Conservation (phyloP, 2,329 filamentous ascomycete species). For the Colletotrichum cordylinicola region DNA sequence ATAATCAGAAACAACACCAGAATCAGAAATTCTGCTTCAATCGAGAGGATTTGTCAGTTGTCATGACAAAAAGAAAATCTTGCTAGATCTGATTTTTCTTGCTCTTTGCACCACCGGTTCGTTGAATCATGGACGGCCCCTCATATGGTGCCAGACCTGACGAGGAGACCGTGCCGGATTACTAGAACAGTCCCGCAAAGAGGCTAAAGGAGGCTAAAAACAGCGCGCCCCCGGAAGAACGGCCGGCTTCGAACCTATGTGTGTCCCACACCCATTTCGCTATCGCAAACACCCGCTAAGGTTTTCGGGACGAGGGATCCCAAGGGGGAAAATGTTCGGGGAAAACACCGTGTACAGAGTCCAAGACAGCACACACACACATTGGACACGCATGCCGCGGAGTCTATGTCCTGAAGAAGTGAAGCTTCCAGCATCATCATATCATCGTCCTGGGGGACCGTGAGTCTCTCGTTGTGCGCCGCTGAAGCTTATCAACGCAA, state of each 20-base stretch:
- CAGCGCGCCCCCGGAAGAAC: not conserved
- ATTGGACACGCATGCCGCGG: not conserved
- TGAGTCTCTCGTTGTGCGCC: not conserved
- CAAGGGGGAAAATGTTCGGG: not conserved
- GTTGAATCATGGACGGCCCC: not conserved
- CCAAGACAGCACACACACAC: not conserved
- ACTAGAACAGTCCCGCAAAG: not conserved
- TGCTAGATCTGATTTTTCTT: not conserved
- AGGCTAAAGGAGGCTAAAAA: not conserved
- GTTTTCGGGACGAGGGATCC: not conserved
- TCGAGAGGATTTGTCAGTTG: not conserved
- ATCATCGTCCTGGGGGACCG: not conserved
- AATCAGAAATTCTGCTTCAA: not conserved
- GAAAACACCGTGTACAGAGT: not conserved
- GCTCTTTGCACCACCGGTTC: not conserved
- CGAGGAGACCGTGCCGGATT: not conserved
- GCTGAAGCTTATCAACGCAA: not conserved
- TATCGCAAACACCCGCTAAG: not conserved
- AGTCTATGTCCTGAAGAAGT: not conserved
- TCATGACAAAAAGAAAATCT: not conserved
- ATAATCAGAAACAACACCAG: not conserved
- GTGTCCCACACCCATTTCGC: not conserved
- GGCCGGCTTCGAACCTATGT: not conserved
- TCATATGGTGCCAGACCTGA: not conserved
- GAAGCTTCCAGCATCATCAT: not conserved